phyloP scores from a whole-genome alignment of 257 asterid species.

The Capsicum rhomboideum region DNA sequence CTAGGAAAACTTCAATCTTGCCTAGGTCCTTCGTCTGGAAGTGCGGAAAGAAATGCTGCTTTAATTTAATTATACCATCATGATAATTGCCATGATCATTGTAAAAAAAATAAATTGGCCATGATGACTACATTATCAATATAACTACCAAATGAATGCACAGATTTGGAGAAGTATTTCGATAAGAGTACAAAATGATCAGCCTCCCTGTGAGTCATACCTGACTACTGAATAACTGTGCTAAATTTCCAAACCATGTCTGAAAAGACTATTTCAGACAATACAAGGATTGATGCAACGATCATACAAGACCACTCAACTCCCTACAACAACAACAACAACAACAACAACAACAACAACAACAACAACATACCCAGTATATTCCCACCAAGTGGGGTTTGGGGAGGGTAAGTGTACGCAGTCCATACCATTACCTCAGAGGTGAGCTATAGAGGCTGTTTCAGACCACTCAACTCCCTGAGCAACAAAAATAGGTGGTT shows the following conservation, averaged over 20 bases:
- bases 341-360: too few species aligned
- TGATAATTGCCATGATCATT: not conserved
- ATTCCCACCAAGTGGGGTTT: too few species aligned
- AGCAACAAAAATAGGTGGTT: not conserved
- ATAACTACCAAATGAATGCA: not conserved
- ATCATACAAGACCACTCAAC: not conserved
- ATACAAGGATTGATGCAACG: not conserved
- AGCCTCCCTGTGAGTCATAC: not conserved
- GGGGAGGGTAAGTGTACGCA: too few species aligned
- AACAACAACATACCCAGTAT: too few species aligned
- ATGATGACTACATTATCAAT: not conserved
- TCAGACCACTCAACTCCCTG: too few species aligned
- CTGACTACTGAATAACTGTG: not conserved
- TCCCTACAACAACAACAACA: too few species aligned
- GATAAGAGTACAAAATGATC: not conserved
- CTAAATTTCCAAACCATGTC: not conserved
- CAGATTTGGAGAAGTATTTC: not conserved
- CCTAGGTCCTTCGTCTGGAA: not conserved
- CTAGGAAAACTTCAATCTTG: not conserved
- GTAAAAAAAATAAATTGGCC: not conserved
- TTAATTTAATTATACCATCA: not conserved
- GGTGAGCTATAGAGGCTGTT: too few species aligned
- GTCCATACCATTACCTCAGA: too few species aligned
- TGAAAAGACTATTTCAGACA: not conserved
- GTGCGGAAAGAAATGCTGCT: not conserved